A percentile compares a stretch with the other conserved stretches of the same genome.
These are phyloP conservation scores for Irpex sp. DNA, from an alignment of 1,284 basidiomycete genomes.

Conservation along the genomic window DNA sequence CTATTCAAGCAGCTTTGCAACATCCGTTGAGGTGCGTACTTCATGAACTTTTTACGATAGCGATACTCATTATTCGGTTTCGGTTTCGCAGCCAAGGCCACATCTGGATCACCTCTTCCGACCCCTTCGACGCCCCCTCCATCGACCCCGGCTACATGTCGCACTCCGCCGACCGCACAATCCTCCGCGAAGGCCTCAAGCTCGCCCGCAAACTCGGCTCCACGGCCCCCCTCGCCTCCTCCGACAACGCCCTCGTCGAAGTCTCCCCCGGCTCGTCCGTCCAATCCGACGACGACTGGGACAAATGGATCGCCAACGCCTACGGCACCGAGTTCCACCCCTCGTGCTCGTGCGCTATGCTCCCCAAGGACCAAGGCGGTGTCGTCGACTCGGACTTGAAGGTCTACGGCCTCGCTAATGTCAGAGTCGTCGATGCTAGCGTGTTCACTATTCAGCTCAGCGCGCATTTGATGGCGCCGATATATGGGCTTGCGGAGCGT, in stretches of 20 bases:
- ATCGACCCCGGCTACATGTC: conserved; percentile 66
- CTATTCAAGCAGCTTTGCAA: conserved; percentile 66
- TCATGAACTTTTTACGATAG: conserved; percentile 11
- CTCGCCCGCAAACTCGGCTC: conserved; percentile 42
- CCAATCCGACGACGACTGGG: conserved; percentile 42
- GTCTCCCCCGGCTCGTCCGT: conserved; percentile 36
- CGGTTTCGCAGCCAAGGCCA: conserved; percentile 29
- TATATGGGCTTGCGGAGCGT: conserved; percentile 72
- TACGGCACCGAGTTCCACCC: conserved; percentile 54
- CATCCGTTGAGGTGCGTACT: conserved; percentile 49
- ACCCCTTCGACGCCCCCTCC: conserved; percentile 50
- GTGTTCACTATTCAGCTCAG: conserved; percentile 52
- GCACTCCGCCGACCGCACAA: conserved; percentile 48
- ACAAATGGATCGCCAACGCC: conserved; percentile 37
- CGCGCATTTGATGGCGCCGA: conserved; percentile 50
- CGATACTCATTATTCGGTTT: background rate
- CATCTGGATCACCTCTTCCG: conserved; percentile 43
- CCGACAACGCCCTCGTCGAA: conserved; percentile 30
- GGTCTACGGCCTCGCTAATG: conserved; percentile 61
- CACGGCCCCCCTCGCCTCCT: conserved; percentile 35
- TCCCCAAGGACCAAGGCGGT: conserved; percentile 57
- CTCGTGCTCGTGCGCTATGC: conserved; percentile 59
- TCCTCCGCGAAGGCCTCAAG: conserved; percentile 57
- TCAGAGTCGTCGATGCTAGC: conserved; percentile 50
- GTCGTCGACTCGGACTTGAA: conserved; percentile 61